Conservation (phyloP, 495 filamentous ascomycete species). For the Geoglossum glabrum region DNA sequence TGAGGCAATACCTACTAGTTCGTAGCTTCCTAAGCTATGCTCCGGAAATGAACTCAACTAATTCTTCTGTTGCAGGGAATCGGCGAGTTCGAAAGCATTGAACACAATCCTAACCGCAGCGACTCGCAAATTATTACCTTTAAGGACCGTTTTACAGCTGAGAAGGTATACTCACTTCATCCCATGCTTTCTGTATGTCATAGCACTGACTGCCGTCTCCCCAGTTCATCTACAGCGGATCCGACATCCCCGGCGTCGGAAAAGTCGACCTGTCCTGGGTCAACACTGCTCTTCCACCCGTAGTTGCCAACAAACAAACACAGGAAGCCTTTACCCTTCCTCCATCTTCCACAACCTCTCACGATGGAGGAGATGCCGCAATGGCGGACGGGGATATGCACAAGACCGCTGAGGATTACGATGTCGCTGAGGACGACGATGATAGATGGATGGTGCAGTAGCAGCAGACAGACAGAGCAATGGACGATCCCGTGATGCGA, state of each 20-base stretch:
- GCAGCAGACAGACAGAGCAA: too few relatives aligned
- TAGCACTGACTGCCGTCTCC: not conserved
- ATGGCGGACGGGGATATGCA: not conserved
- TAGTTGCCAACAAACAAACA: not conserved
- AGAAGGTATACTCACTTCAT: slow-evolving; percentile 29
- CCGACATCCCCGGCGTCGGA: slow-evolving; percentile 52
- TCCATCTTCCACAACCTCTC: not conserved
- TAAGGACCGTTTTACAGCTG: slow-evolving; percentile 75
- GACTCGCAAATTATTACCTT: slow-evolving; percentile 53
- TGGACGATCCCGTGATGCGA: too few relatives aligned
- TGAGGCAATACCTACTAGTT: slow-evolving; percentile 75
- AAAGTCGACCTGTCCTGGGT: slow-evolving; percentile 64
- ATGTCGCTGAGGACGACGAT: slow-evolving; percentile 3
- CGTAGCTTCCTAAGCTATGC: slow-evolving; percentile 17
- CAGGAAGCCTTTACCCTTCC: not conserved
- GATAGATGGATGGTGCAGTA: slow-evolving; percentile 4
- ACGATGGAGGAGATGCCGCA: not conserved
- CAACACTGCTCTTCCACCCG: slow-evolving; percentile 13
- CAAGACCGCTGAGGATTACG: slow-evolving; percentile 3
- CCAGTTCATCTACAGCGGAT: slow-evolving; percentile 42
- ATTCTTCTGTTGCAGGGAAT: slow-evolving; percentile 34
- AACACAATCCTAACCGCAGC: slow-evolving; percentile 33
- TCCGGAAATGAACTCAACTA: not conserved
- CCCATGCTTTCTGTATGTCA: not conserved
- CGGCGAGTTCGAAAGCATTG: slow-evolving; percentile 63